Percentiles rank a stretch among this genome's conserved stretches.
These are phyloP conservation scores for Ogataea wickerhamii DNA, from an alignment of 805 yeast genomes.

Conservation along the genomic window DNA sequence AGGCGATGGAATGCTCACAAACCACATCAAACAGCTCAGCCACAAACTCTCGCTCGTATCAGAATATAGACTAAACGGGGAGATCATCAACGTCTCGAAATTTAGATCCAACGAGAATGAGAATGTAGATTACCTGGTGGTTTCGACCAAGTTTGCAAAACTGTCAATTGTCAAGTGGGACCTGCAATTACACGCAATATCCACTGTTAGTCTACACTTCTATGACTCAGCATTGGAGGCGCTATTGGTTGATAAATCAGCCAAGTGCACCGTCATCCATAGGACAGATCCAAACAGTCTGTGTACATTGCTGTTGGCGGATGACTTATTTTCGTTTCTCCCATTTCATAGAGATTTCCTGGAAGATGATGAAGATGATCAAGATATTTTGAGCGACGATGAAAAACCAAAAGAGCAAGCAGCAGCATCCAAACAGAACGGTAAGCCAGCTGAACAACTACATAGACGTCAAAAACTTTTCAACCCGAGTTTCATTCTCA, in stretches of 20 bases:
- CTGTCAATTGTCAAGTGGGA: slow-evolving; percentile 76
- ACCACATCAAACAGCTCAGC: slow-evolving; percentile 14
- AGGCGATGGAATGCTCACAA: slow-evolving; percentile 21
- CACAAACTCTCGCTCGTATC: slow-evolving; percentile 42
- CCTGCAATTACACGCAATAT: slow-evolving; percentile 44
- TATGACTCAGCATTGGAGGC: slow-evolving; percentile 69
- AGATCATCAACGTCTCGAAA: slow-evolving; percentile 52
- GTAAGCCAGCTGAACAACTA: neutral
- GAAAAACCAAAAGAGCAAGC: slow-evolving; percentile 10
- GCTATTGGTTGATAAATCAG: slow-evolving; percentile 40
- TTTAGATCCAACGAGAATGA: slow-evolving; percentile 47
- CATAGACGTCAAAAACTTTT: slow-evolving; percentile 30
- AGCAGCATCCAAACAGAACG: neutral
- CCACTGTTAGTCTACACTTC: slow-evolving; percentile 77
- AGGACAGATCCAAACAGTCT: slow-evolving; percentile 59
- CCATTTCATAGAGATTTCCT: slow-evolving; percentile 53
- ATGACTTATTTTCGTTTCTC: slow-evolving; percentile 66
- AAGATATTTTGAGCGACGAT: slow-evolving; percentile 23
- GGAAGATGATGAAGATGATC: slow-evolving; percentile 38
- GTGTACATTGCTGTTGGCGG: slow-evolving; percentile 56
- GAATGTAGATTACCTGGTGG: slow-evolving; percentile 52
- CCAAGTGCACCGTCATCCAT: slow-evolving; percentile 40
- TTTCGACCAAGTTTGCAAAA: slow-evolving; percentile 74
- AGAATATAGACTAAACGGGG: slow-evolving; percentile 74
- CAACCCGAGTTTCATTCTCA: slow-evolving; percentile 55